Conservation (phyloP, 164 flowering plant species). For the Liriodendron chinense region DNA sequence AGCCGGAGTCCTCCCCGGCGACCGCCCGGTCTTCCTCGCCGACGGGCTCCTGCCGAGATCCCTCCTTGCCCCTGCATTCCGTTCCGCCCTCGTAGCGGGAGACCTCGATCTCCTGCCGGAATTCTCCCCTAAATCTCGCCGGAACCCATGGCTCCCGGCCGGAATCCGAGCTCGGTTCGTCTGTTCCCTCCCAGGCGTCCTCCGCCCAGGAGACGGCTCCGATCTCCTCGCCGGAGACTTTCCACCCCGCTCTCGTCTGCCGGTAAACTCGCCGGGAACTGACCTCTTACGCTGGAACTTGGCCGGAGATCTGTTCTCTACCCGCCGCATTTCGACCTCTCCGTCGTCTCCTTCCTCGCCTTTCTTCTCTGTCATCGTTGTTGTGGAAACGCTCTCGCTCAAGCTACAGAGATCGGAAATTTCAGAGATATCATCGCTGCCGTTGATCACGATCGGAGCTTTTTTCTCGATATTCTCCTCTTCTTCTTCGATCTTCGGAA, state of each 20-base stretch:
- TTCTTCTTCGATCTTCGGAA: neutral
- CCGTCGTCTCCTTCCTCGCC: slow-evolving; percentile 29
- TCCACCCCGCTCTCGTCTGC: neutral
- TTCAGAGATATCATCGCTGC: slow-evolving; percentile 23
- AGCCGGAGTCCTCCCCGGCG: slow-evolving; percentile 31
- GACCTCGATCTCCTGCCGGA: slow-evolving; percentile 45
- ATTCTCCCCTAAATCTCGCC: slow-evolving; percentile 22
- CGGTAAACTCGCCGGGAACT: neutral
- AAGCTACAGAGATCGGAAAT: slow-evolving; percentile 47
- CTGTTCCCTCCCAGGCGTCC: slow-evolving; percentile 17
- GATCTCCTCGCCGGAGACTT: slow-evolving; percentile 15
- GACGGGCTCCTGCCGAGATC: slow-evolving; percentile 23
- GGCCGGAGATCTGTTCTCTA: slow-evolving; percentile 8
- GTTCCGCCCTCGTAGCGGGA: slow-evolving; percentile 20
- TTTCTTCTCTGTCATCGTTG: slow-evolving; percentile 24
- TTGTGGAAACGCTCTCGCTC: slow-evolving; percentile 42
- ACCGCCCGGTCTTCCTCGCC: slow-evolving; percentile 6
- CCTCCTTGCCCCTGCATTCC: slow-evolving; percentile 36
- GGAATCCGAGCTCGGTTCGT: neutral
- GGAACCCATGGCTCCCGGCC: neutral
- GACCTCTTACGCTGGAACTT: neutral
- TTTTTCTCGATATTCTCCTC: neutral
- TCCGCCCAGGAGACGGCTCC: slow-evolving; percentile 25
- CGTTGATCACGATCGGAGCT: neutral
- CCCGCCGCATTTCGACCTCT: slow-evolving; percentile 12